Evolutionary conservation across 768 basidiomycete genomes (phyloP).

Genomic region (Mycena vulgaris): DNA sequence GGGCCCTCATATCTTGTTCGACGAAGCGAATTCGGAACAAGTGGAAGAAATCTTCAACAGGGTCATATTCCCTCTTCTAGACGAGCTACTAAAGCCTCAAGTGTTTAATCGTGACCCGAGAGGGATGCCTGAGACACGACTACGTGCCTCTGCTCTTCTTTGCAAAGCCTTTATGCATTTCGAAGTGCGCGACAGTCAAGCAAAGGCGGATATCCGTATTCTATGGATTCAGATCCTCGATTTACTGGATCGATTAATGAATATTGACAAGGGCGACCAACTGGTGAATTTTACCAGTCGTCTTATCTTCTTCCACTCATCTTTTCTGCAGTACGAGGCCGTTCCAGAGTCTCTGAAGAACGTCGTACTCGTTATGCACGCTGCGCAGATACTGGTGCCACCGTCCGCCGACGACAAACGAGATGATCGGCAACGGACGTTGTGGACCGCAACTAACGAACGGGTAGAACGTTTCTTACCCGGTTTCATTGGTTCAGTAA

Average conservation of each 20-base stretch:
- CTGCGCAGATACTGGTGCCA: slow-evolving; percentile 86
- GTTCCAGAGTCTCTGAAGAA: slow-evolving; percentile 98
- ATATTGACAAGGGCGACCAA: slow-evolving; percentile 86
- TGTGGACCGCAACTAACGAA: slow-evolving; percentile 91
- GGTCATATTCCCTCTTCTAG: slow-evolving; percentile 92
- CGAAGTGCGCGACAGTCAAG: slow-evolving; percentile 78
- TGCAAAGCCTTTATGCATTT: slow-evolving; percentile 98
- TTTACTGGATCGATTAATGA: slow-evolving; percentile 90
- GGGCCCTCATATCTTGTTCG: slow-evolving; percentile 77
- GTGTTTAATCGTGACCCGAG: slow-evolving; percentile 83
- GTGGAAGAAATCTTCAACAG: slow-evolving; percentile 90
- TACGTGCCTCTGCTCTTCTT: slow-evolving; percentile 89
- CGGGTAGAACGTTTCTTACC: slow-evolving; percentile 94
- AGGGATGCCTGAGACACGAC: slow-evolving; percentile 92
- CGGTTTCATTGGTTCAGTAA: slow-evolving; percentile 84
- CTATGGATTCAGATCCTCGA: slow-evolving; percentile 94
- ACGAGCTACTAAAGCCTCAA: slow-evolving; percentile 91
- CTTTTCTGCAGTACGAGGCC: slow-evolving; percentile 83
- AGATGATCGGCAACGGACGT: slow-evolving; percentile 71
- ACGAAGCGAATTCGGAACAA: slow-evolving; percentile 70
- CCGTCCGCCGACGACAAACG: slow-evolving; percentile 66
- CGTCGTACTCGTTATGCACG: slow-evolving; percentile 95
- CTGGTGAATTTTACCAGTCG: slow-evolving; percentile 69
- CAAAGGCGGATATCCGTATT: slow-evolving; percentile 74
- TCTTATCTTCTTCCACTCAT: not conserved